Evolutionary conservation across 352 stramenopile species (phyloP).

Genomic region (Pythium oligandrum): DNA sequence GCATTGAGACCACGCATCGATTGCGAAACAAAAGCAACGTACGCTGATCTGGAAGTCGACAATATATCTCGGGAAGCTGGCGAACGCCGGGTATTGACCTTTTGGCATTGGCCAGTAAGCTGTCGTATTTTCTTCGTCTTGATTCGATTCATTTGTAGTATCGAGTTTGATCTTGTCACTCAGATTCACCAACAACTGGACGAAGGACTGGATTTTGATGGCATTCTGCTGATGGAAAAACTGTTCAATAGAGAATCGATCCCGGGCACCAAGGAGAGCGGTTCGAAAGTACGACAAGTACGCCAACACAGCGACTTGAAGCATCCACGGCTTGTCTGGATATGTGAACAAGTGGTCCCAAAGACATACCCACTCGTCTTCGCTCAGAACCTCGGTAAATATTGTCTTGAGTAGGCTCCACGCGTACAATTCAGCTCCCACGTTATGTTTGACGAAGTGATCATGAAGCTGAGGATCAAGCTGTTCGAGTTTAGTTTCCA

Average conservation of each 20-base stretch:
- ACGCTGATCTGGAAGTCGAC: slow-evolving; percentile 84
- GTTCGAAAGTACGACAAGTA: slow-evolving; percentile 71
- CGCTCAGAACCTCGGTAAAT: slow-evolving; percentile 86
- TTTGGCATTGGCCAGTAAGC: slow-evolving; percentile 56
- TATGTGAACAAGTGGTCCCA: slow-evolving; percentile 87
- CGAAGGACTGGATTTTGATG: slow-evolving; percentile 64
- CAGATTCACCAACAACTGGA: slow-evolving; percentile 64
- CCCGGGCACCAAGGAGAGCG: slow-evolving; percentile 44
- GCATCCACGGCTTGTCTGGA: slow-evolving; percentile 52
- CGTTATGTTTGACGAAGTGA: slow-evolving; percentile 68
- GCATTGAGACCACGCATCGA: not conserved
- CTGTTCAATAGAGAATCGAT: slow-evolving; percentile 66
- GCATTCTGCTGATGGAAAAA: slow-evolving; percentile 86
- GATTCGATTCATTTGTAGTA: not conserved
- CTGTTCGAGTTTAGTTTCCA: slow-evolving; percentile 71
- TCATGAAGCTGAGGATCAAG: slow-evolving; percentile 66
- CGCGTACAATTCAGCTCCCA: slow-evolving; percentile 60
- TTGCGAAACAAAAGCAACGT: slow-evolving; percentile 21
- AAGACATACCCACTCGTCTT: slow-evolving; percentile 85
- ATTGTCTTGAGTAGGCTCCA: slow-evolving; percentile 86
- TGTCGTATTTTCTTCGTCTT: not conserved
- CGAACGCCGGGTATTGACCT: slow-evolving; percentile 77
- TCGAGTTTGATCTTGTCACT: slow-evolving; percentile 22
- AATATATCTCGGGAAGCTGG: slow-evolving; percentile 71
- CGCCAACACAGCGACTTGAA: slow-evolving; percentile 62